phyloP scores from a whole-genome alignment of 2,329 filamentous ascomycete species.

The Emydomyces testavorans region DNA sequence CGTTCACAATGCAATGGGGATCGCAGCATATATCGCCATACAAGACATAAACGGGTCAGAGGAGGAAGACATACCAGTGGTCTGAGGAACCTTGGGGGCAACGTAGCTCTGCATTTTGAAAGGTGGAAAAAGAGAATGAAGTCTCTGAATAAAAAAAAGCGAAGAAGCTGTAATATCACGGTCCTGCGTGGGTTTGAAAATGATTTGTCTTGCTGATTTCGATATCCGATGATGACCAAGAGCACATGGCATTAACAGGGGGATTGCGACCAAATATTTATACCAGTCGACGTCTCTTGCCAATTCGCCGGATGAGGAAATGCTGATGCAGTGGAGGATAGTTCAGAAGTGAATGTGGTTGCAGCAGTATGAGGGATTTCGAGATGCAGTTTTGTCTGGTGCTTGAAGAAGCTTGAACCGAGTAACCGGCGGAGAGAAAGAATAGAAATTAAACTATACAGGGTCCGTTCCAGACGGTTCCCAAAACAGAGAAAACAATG shows the following conservation, averaged over 20 bases:
- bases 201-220: slow-evolving; percentile 3
- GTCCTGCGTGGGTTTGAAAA: not conserved
- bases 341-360: not conserved
- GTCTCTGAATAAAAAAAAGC: slow-evolving; percentile 7
- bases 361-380: slow-evolving; percentile 6
- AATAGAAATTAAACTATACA: not conserved
- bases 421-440: not conserved
- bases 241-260: not conserved
- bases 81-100: slow-evolving; percentile 13
- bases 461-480: slow-evolving; percentile 7
- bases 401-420: not conserved
- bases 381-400: not conserved
- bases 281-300: not conserved
- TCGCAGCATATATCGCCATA: not conserved
- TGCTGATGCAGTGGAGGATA: not conserved
- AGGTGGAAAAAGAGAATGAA: slow-evolving; percentile 2
- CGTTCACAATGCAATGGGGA: not conserved
- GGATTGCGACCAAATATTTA: not conserved
- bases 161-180: not conserved
- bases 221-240: not conserved
- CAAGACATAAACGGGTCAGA: not conserved
- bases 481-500: slow-evolving; percentile 7
- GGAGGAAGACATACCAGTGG: slow-evolving; percentile 10
- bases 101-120: slow-evolving; percentile 12
- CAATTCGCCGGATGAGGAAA: not conserved